Percentiles rank a stretch among this genome's conserved stretches.
These are phyloP conservation scores for Alternaria brassicicola DNA, from an alignment of 2,329 filamentous ascomycete species.

Conservation along the genomic window DNA sequence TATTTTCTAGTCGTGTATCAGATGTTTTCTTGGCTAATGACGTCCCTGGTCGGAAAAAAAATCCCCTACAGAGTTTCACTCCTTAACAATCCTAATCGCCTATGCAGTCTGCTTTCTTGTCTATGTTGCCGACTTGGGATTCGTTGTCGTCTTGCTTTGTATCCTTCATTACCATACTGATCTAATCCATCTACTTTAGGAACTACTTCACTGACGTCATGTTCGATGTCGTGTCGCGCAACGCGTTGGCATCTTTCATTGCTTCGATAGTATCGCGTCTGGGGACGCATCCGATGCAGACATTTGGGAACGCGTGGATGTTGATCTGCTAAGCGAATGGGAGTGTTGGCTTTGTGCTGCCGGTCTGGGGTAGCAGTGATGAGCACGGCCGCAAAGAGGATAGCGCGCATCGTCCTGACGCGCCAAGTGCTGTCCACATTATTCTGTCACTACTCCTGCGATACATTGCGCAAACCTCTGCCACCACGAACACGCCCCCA, in stretches of 20 bases:
- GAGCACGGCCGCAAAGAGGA: background rate
- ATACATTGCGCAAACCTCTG: conserved; percentile 4
- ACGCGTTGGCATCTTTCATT: background rate
- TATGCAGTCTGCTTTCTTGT: background rate
- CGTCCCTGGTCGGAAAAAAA: background rate
- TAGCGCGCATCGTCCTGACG: conserved; percentile 10
- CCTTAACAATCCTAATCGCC: background rate
- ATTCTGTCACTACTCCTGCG: conserved; percentile 10
- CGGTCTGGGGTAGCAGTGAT: conserved; percentile 3
- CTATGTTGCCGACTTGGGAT: background rate
- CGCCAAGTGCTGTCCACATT: conserved; percentile 14
- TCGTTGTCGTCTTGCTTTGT: background rate
- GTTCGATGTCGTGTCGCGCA: background rate
- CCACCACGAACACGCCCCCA: background rate
- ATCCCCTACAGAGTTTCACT: background rate
- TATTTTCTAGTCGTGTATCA: background rate
- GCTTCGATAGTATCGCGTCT: background rate
- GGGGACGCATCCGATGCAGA: no score
- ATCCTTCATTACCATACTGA: background rate
- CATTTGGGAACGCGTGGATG: conserved; percentile 1
- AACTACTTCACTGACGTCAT: conserved; percentile 13
- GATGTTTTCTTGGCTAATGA: background rate
- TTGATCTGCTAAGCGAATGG: background rate
- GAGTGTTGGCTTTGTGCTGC: background rate
- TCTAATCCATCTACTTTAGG: background rate